phyloP scores from a whole-genome alignment of 192 early-diverging fungal genomes.

The Mortierella antarctica region DNA sequence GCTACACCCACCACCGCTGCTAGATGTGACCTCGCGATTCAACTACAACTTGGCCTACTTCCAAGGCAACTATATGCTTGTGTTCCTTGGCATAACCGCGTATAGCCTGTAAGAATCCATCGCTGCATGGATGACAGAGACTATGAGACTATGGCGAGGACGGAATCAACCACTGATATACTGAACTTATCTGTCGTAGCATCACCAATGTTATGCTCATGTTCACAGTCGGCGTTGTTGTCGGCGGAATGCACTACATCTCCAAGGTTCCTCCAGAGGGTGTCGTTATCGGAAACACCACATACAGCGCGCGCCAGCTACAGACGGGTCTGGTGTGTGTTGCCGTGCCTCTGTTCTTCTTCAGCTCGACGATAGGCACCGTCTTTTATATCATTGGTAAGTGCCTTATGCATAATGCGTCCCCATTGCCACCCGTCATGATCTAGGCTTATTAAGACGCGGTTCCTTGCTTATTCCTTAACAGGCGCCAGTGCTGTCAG shows the following conservation, averaged over 20 bases:
- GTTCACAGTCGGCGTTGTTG: slow-evolving; percentile 57
- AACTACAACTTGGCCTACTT: slow-evolving; percentile 68
- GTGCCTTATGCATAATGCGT: neutral
- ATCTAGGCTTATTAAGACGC: neutral
- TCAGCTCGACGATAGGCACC: slow-evolving; percentile 64
- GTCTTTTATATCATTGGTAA: slow-evolving; percentile 72
- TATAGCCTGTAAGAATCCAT: slow-evolving; percentile 61
- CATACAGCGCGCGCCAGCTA: slow-evolving; percentile 53
- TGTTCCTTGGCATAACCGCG: slow-evolving; percentile 64
- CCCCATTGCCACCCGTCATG: neutral
- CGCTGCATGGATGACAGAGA: no score
- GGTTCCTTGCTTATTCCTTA: neutral
- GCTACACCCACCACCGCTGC: neutral
- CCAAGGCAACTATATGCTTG: slow-evolving; percentile 68
- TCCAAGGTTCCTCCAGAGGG: slow-evolving; percentile 57
- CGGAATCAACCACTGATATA: no score
- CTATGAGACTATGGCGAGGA: no score
- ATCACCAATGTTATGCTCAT: slow-evolving; percentile 62
- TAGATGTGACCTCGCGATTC: slow-evolving; percentile 40
- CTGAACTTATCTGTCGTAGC: slow-evolving; percentile 16
- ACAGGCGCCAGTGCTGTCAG: slow-evolving; percentile 66
- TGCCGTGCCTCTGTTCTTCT: slow-evolving; percentile 63
- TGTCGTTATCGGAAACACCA: slow-evolving; percentile 31
- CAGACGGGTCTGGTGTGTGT: slow-evolving; percentile 54
- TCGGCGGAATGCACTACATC: slow-evolving; percentile 60